Evolutionary conservation across 352 stramenopile species (phyloP).

Genomic region (Thalassiosira ordinaria): DNA sequence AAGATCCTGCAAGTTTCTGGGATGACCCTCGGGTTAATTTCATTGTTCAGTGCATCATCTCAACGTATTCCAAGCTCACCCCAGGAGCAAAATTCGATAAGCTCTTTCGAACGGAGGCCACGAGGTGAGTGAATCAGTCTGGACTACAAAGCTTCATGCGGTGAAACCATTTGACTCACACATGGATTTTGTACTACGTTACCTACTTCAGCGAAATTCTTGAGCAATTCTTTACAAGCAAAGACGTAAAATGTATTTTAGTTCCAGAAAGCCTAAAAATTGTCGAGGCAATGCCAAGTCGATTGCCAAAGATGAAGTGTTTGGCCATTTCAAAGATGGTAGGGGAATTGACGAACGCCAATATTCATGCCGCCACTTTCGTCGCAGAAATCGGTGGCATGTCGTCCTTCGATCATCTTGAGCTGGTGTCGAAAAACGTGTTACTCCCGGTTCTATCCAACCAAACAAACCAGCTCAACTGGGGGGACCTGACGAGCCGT

Average conservation of each 20-base stretch:
- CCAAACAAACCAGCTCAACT: constrained; percentile 92
- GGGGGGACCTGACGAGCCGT: constrained; percentile 95
- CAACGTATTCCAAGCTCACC: constrained; percentile 61
- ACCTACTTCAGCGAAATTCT: constrained; percentile 68
- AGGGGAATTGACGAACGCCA: constrained; percentile 63
- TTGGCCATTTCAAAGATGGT: constrained; percentile 92
- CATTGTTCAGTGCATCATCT: constrained; percentile 57
- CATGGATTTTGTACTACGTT: no score
- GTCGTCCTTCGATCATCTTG: constrained; percentile 94
- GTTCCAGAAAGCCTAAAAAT: constrained; percentile 90
- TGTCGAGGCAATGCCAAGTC: constrained; percentile 88
- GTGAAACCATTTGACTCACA: no score
- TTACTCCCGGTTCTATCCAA: constrained; percentile 96
- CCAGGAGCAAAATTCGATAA: constrained; percentile 86
- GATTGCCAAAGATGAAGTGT: constrained; percentile 89
- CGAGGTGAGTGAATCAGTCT: constrained; percentile 55
- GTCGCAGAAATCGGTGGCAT: constrained; percentile 89
- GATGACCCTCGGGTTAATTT: constrained; percentile 55
- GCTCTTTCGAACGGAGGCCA: constrained; percentile 81
- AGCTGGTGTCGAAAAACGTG: constrained; percentile 93
- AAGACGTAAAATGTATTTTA: constrained; percentile 89
- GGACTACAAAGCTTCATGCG: no score
- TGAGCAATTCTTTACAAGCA: constrained; percentile 90
- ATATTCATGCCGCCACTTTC: constrained; percentile 89
- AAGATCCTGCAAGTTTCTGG: constrained; percentile 52